Conservation (phyloP, 306 rosid genomes). For the Ormosia semicastrata region DNA sequence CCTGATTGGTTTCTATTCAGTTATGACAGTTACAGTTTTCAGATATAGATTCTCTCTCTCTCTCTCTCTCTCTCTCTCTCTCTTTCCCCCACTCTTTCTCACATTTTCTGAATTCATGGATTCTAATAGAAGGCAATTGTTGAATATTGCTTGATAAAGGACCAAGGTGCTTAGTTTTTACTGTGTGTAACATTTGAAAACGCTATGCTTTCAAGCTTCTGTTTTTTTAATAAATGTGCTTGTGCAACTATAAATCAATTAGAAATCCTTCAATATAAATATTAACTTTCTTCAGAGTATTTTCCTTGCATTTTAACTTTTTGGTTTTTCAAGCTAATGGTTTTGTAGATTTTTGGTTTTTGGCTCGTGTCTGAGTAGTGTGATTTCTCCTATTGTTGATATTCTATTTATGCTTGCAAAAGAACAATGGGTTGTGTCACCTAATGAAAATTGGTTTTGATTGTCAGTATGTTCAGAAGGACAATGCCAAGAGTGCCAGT, state of each 20-base stretch:
- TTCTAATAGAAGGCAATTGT: too few species aligned
- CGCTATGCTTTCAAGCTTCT: background rate
- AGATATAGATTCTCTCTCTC: too few species aligned
- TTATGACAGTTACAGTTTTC: too few species aligned
- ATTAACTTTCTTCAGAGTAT: background rate
- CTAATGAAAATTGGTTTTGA: conserved; percentile 30
- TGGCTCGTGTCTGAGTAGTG: conserved; percentile 4
- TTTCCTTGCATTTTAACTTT: background rate
- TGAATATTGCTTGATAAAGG: background rate
- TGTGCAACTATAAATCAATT: background rate
- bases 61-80: too few species aligned
- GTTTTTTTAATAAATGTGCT: background rate
- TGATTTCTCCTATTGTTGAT: conserved; percentile 10
- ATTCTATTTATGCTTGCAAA: conserved; percentile 23
- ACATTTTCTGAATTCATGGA: too few species aligned
- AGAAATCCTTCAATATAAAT: background rate
- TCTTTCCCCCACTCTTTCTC: too few species aligned
- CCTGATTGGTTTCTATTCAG: too few species aligned
- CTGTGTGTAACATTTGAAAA: background rate
- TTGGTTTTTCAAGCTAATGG: background rate
- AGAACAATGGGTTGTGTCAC: background rate
- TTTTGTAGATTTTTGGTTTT: conserved; percentile 2
- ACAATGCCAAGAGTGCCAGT: conserved; percentile 48
- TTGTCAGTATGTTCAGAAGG: conserved; percentile 86
- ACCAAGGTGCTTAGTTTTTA: background rate